Conservation (phyloP, 768 basidiomycete species). For the Megacollybia marginata region DNA sequence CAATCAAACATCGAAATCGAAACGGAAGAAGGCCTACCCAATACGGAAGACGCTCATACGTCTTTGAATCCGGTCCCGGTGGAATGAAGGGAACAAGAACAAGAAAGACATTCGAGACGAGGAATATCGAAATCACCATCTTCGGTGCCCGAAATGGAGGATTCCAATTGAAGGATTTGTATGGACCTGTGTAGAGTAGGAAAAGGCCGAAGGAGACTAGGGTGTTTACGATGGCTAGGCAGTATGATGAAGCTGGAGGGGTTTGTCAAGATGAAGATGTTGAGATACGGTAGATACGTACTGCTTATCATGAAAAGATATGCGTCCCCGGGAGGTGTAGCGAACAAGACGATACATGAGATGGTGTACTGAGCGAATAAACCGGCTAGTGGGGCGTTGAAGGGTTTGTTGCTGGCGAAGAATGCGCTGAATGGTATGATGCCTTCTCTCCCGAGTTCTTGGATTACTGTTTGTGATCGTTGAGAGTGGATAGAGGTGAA, state of each 20-base stretch:
- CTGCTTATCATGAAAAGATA: slow-evolving; percentile 66
- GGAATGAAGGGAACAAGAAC: slow-evolving; percentile 57
- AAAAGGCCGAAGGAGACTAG: slow-evolving; percentile 56
- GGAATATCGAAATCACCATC: slow-evolving; percentile 42
- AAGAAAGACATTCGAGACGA: slow-evolving; percentile 60
- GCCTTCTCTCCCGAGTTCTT: slow-evolving; percentile 69
- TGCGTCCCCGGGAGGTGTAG: slow-evolving; percentile 65
- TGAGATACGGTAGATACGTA: slow-evolving; percentile 19
- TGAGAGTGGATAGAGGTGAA: not conserved
- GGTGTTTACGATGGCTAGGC: slow-evolving; percentile 48
- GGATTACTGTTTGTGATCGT: slow-evolving; percentile 39
- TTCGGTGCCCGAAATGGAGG: slow-evolving; percentile 60
- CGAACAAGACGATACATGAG: slow-evolving; percentile 45
- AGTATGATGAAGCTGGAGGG: slow-evolving; percentile 50
- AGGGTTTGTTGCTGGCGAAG: slow-evolving; percentile 68
- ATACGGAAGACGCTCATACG: slow-evolving; percentile 58
- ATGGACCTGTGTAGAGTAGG: slow-evolving; percentile 44
- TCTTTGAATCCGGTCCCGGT: slow-evolving; percentile 39
- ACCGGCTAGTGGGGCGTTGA: slow-evolving; percentile 57
- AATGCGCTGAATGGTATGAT: slow-evolving; percentile 58
- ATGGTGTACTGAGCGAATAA: slow-evolving; percentile 56
- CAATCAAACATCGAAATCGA: not conserved
- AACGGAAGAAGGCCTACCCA: slow-evolving; percentile 39
- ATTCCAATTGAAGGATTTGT: slow-evolving; percentile 42
- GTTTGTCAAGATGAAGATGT: not conserved